These are phyloP conservation scores for Xenoacremonium recifei DNA, from an alignment of 2,329 filamentous ascomycete genomes.

Conservation along the genomic window DNA sequence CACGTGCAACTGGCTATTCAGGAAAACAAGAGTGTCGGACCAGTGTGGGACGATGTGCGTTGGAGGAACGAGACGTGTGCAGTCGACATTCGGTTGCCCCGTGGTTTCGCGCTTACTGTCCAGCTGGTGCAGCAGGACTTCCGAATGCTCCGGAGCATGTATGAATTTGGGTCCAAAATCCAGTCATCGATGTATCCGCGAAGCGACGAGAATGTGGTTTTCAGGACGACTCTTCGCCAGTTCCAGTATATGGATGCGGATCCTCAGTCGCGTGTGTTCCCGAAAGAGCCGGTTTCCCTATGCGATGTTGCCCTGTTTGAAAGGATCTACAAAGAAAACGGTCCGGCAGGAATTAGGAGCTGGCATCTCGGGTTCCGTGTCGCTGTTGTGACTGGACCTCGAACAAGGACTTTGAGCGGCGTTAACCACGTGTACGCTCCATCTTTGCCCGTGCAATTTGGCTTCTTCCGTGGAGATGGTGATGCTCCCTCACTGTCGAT, in stretches of 20 bases:
- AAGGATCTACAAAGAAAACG: constrained; percentile 62
- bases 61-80: constrained; percentile 70
- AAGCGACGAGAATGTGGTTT: constrained; percentile 67
- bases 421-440: constrained; percentile 69
- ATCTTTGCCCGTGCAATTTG: constrained; percentile 70
- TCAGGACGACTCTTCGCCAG: constrained; percentile 66
- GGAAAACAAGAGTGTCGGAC: constrained; percentile 62
- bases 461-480: constrained; percentile 70
- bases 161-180: constrained; percentile 78
- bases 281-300: constrained; percentile 67
- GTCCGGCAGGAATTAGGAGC: constrained; percentile 69
- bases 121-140: constrained; percentile 76
- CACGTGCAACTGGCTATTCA: constrained; percentile 74
- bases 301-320: constrained; percentile 79
- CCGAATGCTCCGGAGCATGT: constrained; percentile 75
- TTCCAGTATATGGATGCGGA: constrained; percentile 81
- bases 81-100: constrained; percentile 68
- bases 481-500: constrained; percentile 69
- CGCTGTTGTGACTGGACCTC: constrained; percentile 73
- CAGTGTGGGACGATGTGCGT: constrained; percentile 77
- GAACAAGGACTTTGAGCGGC: constrained; percentile 73
- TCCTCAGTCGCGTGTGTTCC: constrained; percentile 69
- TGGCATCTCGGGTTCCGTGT: constrained; percentile 80
- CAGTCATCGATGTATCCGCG: constrained; percentile 68
- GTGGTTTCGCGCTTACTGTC: constrained; percentile 71